Evolutionary conservation across 2,329 filamentous ascomycete species (phyloP).

Genomic region (Neonectria coccinea): DNA sequence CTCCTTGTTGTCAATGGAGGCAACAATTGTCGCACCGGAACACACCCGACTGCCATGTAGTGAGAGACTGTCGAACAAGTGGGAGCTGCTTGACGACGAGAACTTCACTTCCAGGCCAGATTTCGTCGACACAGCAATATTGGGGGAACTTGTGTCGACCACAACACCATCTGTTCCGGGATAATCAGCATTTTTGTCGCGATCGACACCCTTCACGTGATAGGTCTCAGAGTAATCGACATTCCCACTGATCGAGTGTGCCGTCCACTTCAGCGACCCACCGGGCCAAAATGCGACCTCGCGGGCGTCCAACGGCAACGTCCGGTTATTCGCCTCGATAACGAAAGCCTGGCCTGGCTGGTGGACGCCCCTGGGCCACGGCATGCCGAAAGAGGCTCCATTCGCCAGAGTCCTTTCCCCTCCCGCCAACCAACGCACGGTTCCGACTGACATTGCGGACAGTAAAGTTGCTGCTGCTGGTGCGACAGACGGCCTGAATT

Average conservation of each 20-base stretch:
- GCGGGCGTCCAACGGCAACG: constrained; percentile 29
- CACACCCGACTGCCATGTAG: constrained; percentile 10
- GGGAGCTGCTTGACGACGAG: background rate
- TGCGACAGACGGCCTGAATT: too few relatives aligned
- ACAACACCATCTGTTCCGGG: background rate
- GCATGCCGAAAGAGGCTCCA: constrained; percentile 35
- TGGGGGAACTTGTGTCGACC: background rate
- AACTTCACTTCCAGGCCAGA: constrained; percentile 24
- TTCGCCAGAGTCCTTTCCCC: constrained; percentile 11
- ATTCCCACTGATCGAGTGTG: constrained; percentile 62
- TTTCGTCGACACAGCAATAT: constrained; percentile 13
- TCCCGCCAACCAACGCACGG: constrained; percentile 27
- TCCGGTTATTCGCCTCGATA: constrained; percentile 17
- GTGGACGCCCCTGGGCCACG: constrained; percentile 33
- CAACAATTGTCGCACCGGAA: constrained; percentile 30
- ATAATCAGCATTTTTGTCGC: background rate
- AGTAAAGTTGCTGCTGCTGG: background rate
- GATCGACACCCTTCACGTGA: constrained; percentile 43
- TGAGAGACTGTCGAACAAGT: constrained; percentile 22
- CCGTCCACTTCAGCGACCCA: constrained; percentile 71
- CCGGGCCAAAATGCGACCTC: constrained; percentile 61
- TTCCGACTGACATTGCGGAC: constrained; percentile 22
- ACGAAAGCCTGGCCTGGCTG: constrained; percentile 30
- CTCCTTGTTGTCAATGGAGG: constrained; percentile 30
- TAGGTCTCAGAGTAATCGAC: constrained; percentile 56